phyloP scores from a whole-genome alignment of 768 basidiomycete genomes.

The Tylopilus felleus region DNA sequence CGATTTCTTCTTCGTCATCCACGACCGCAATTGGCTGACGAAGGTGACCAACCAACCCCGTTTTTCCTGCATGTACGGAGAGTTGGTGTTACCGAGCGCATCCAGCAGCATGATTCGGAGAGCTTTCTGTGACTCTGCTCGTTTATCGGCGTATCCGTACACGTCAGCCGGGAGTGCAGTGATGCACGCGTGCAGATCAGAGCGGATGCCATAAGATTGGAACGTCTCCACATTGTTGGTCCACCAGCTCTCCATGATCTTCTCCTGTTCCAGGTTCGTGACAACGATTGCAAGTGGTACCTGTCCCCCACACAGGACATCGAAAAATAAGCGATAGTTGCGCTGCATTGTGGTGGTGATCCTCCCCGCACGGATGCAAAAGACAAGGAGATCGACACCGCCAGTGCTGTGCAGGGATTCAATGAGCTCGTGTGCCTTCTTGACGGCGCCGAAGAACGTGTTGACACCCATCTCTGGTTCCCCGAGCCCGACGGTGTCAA shows the following conservation, averaged over 20 bases:
- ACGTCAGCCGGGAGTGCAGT: not conserved
- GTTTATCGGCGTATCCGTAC: not conserved
- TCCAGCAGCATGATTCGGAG: not conserved
- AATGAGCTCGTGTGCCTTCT: not conserved
- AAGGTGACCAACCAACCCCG: not conserved
- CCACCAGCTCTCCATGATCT: conserved; percentile 1
- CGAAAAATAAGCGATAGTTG: not conserved
- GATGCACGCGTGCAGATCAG: not conserved
- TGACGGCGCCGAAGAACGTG: not conserved
- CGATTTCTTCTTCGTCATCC: not conserved
- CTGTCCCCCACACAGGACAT: not conserved
- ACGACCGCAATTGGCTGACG: not conserved
- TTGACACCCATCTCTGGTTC: not conserved
- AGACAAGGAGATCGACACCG: conserved; percentile 2
- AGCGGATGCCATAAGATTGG: not conserved
- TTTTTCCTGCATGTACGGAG: not conserved
- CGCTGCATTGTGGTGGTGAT: not conserved
- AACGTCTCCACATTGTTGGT: not conserved
- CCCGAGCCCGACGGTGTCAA: not conserved
- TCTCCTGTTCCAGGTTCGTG: not conserved
- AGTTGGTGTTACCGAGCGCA: not conserved
- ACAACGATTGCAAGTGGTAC: not conserved
- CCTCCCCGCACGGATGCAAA: not conserved
- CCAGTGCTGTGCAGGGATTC: not conserved
- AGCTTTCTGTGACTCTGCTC: not conserved